These are phyloP conservation scores for Funneliformis caledonium DNA, from an alignment of 371 early-diverging fungal genomes.

Conservation along the genomic window DNA sequence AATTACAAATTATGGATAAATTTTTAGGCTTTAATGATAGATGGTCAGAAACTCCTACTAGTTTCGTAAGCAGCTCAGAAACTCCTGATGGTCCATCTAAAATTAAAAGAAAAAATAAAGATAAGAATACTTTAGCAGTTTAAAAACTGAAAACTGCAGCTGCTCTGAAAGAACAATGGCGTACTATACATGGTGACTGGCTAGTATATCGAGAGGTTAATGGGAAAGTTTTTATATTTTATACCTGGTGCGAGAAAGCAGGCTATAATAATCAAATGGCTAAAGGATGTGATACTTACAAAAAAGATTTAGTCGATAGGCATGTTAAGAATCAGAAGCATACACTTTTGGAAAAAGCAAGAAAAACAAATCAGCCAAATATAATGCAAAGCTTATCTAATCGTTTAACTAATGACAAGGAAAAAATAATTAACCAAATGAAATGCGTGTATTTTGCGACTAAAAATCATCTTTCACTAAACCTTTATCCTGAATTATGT, in stretches of 20 bases:
- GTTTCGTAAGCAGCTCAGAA: too few species aligned
- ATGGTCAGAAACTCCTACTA: too few species aligned
- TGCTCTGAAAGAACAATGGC: too few species aligned
- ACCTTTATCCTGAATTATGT: too few species aligned
- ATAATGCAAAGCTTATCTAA: background rate
- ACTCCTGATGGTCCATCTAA: too few species aligned
- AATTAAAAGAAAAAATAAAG: too few species aligned
- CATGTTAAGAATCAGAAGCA: background rate
- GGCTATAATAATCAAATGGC: background rate
- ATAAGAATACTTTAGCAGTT: too few species aligned
- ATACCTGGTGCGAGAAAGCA: background rate
- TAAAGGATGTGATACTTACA: background rate
- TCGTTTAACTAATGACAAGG: background rate
- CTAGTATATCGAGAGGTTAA: background rate
- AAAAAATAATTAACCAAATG: background rate
- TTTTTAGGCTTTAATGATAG: too few species aligned
- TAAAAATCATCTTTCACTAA: background rate
- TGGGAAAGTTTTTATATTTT: background rate
- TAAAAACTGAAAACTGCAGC: too few species aligned
- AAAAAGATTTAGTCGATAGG: constrained; percentile 1
- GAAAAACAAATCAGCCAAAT: background rate
- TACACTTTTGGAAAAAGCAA: background rate
- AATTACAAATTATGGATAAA: too few species aligned
- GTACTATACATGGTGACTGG: background rate
- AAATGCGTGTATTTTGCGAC: background rate